phyloP scores from a whole-genome alignment of 208 protist species.

The Herpetomonas samuelpessoai region DNA sequence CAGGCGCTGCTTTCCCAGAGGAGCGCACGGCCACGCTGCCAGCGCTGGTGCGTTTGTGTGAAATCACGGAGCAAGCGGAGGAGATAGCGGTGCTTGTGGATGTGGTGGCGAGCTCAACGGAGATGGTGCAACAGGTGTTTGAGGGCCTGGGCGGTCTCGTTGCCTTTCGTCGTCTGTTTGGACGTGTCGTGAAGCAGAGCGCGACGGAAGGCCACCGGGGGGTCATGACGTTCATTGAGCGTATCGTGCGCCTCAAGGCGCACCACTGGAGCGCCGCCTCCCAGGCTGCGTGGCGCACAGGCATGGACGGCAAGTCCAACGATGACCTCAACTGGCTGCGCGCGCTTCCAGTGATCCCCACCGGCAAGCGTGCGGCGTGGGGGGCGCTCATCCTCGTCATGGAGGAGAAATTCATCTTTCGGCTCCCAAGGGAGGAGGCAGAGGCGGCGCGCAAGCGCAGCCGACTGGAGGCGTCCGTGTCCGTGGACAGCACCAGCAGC shows the following conservation, averaged over 20 bases:
- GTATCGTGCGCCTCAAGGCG: slow-evolving; percentile 45
- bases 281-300: slow-evolving; percentile 65
- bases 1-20: slow-evolving; percentile 50
- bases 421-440: slow-evolving; percentile 23
- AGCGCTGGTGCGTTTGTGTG: slow-evolving; percentile 67
- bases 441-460: slow-evolving; percentile 28
- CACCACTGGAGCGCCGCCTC: slow-evolving; percentile 49
- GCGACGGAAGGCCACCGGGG: slow-evolving; percentile 19
- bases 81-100: slow-evolving; percentile 62
- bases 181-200: slow-evolving; percentile 40
- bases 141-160: slow-evolving; percentile 65
- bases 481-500: background rate
- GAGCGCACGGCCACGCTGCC: slow-evolving; percentile 45
- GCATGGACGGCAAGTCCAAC: slow-evolving; percentile 35
- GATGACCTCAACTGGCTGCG: slow-evolving; percentile 68
- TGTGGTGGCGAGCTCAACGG: slow-evolving; percentile 49
- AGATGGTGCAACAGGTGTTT: slow-evolving; percentile 58
- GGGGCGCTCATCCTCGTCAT: slow-evolving; percentile 45
- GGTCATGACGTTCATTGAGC: slow-evolving; percentile 59
- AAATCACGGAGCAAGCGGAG: slow-evolving; percentile 49
- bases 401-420: slow-evolving; percentile 72
- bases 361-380: slow-evolving; percentile 44
- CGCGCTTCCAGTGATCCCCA: slow-evolving; percentile 38
- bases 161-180: slow-evolving; percentile 60
- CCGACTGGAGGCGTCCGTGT: slow-evolving; percentile 12